Base-by-base conservation (phyloP, 129 eudicot species). In the Kitagawia praeruptora region DNA sequence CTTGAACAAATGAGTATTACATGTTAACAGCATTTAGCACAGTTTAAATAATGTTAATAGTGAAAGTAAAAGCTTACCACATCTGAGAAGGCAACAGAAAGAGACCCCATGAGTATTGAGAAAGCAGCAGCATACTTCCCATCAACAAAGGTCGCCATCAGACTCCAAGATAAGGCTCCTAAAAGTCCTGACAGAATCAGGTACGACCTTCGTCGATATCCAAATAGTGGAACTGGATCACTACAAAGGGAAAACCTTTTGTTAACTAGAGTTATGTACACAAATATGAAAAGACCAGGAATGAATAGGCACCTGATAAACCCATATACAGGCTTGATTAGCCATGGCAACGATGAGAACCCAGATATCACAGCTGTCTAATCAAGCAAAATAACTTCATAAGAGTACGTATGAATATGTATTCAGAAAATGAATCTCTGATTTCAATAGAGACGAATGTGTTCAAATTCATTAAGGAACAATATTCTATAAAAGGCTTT, bases 301-400 rank as follows among this genome's bases (percentile, higher is more conserved):
- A 81, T 77, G 23, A 51, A 75, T 79, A 45, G 76, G 70, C 86
- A 96, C 99, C 99, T 96, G 87, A 96, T 89, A 89, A 96, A 96
- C 51, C 99, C 99, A 83, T 96, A 96, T n/a, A 96, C 80, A 47
- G 99, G 99, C 82, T 96, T 96, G 48, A 96, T 87, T 77, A 96
- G 96, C 99, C 99, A 96, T 48, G 99, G 99, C 44, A 96, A 86
- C 42, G 99, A 79, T 66, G 99, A 89, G 84, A 92, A 86, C 56
- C 99, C 99, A 42, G 95, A 85, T 87, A 96, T 89, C 80, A 96
- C 89, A 87, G 99, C 98, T 89, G 99, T 96, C 99, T 96, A 89
- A 94, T 86, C 74, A 86, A 83, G 69, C 83, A 88, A 11, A 79
- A 84, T 37, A 77, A 73, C 78, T 77, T 70, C 84, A 18, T 90